Evolutionary conservation across 108 stramenopile species (phyloP).

Genomic region (Schizochytrium sp.): DNA sequence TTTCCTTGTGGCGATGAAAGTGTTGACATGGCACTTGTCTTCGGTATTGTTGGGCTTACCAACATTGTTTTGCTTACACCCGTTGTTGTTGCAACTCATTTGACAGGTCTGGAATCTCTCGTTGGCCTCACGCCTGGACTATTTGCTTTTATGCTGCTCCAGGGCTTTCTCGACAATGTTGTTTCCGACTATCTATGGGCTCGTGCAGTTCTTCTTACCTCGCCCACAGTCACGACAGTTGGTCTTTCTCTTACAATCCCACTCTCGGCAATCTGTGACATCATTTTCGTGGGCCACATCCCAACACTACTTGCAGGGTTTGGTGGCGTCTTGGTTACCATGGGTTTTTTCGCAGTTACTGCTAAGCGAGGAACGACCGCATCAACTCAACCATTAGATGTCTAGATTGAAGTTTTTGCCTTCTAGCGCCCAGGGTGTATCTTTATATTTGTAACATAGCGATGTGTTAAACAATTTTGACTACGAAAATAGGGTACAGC

Average conservation of each 20-base stretch:
- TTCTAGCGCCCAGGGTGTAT: too few relatives aligned
- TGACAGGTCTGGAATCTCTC: conserved; percentile 41
- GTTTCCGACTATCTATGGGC: conserved; percentile 95
- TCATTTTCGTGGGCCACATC: conserved; percentile 67
- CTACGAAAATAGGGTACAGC: too few relatives aligned
- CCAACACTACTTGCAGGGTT: background rate
- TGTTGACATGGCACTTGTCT: conserved; percentile 87
- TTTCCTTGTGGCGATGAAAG: conserved; percentile 73
- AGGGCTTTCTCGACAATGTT: conserved; percentile 88
- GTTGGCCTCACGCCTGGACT: conserved; percentile 19
- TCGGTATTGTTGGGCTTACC: conserved; percentile 90
- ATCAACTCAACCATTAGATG: background rate
- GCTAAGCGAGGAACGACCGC: background rate
- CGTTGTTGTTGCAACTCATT: conserved; percentile 63
- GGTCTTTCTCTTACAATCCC: conserved; percentile 96
- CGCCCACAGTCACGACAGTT: conserved; percentile 95
- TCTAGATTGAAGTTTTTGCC: too few relatives aligned
- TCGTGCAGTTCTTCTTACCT: conserved; percentile 90
- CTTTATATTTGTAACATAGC: too few relatives aligned
- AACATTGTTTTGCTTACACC: conserved; percentile 81
- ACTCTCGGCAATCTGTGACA: conserved; percentile 87
- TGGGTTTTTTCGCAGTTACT: conserved; percentile 13
- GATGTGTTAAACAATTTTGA: too few relatives aligned
- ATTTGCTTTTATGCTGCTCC: conserved; percentile 68
- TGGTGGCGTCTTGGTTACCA: conserved; percentile 28